Evolutionary conservation across 768 basidiomycete species (phyloP), one percentile per base, ranked within the genome.

Genomic region (Russula ochroleuca): DNA sequence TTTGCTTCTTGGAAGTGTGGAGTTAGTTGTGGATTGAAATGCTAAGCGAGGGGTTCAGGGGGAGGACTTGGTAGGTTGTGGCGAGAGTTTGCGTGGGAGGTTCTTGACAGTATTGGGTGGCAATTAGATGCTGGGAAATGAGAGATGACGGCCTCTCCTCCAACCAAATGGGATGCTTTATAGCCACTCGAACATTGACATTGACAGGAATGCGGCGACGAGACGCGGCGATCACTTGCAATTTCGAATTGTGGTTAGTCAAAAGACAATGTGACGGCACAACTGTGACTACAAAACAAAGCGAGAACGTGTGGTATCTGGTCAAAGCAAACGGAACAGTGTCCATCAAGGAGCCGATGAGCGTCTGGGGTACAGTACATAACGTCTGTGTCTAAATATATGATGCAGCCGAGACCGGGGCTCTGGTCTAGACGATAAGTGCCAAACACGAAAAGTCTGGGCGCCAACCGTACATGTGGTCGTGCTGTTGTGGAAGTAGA

Each of bases 71-170:
- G 1, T 40, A 15, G 33, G 38, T 58, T 63, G 62, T 63, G 62
- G 62, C 62, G 62, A 37, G 28, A 40, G 13, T n/a, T 15, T 23
- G 62, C 40, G 41, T 41, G 41, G 49, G 50, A 52, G 50, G 33
- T 9, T 37, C 28, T 28, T 40, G 38, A 41, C 3, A 19, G 1
- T n/a, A 21, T 47, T 40, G 38, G n/a, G 33, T 45, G 45, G n/a
- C 14, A 8, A 47, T 3, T 19, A 19, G 49, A 4, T 13, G 1
- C 0, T 21, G 15, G 43, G 41, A 9, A 8, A 57, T 14, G 56
- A n/a, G 19, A 13, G n/a, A 47, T 23, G 31, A 35, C 3, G 31
- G 15, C 9, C 2, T 31, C 10, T 14, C 25, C 9, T 10, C 21
- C 2, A 14, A 23, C 6, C 7, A 6, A 38, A 17, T 23, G 9